A percentile compares a stretch with the other conserved stretches of the same genome.
Evolutionary conservation across 2,329 filamentous ascomycete genomes (phyloP).

Genomic region (Fusarium verrucosum): DNA sequence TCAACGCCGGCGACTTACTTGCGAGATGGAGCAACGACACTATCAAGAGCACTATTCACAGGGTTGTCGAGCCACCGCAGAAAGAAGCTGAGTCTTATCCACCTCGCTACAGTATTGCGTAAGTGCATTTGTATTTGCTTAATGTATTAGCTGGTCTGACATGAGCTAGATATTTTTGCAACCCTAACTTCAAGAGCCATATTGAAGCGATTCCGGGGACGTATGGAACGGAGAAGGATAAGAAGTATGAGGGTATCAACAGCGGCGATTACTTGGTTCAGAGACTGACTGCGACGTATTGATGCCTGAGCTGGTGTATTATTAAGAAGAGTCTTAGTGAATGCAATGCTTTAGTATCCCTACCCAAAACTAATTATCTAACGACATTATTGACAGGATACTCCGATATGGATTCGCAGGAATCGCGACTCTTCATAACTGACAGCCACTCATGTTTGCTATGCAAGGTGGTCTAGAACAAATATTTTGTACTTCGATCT

Average conservation of each 20-base stretch:
- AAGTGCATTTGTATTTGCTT: conserved; percentile 42
- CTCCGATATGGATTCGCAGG: too few relatives aligned
- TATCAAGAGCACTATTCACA: conserved; percentile 89
- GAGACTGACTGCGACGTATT: conserved; percentile 80
- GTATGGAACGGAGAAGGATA: conserved; percentile 68
- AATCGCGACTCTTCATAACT: too few relatives aligned
- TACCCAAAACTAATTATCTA: too few relatives aligned
- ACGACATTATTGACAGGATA: too few relatives aligned
- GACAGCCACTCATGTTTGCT: too few relatives aligned
- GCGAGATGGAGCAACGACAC: conserved; percentile 90
- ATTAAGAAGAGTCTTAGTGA: not conserved
- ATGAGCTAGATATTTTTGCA: conserved; percentile 79
- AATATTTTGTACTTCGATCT: too few relatives aligned
- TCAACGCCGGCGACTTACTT: conserved; percentile 89
- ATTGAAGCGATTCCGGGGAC: conserved; percentile 88
- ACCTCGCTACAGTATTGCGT: conserved; percentile 86
- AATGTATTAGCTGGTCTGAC: conserved; percentile 6
- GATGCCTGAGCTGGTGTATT: not conserved
- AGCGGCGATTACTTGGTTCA: conserved; percentile 83
- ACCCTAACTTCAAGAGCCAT: conserved; percentile 78
- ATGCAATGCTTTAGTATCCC: too few relatives aligned
- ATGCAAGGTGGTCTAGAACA: too few relatives aligned
- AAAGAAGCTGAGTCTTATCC: conserved; percentile 69
- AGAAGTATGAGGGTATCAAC: conserved; percentile 82
- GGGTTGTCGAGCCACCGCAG: conserved; percentile 84